Base-by-base conservation (phyloP, 2,329 filamentous ascomycete species). In the Xylariales sp. region DNA sequence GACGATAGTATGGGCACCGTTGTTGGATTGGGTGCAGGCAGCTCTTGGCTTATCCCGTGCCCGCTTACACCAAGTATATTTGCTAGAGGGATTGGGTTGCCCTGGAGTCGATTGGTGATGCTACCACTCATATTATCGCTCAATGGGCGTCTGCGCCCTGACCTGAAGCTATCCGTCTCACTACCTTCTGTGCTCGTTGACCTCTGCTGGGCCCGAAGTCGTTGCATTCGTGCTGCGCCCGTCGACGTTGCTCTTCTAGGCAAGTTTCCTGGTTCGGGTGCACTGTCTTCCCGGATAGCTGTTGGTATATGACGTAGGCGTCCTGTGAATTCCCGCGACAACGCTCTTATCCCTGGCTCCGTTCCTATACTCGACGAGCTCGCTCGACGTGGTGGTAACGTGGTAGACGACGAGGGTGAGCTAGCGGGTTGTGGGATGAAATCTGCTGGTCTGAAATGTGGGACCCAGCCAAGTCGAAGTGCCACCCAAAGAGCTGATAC, bases 401-500 rank as follows among this genome's bases (percentile, higher is more conserved):
- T 4, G 16, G 27, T 15, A 11, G 21, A 11, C 8, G 33, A 18
- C 10, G 21, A 31, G 11, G 20, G 22, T n/a, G 29, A 19, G n/a
- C 21, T 25, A 18, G 34, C 24, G n/a, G 43, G 18, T 4, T 50
- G 37, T 0, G 51, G 45, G 18, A 52, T 48, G 10, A 56, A 45
- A 34, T 58, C 48, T 31, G 48, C 47, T 44, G 63, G 48, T 47
- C 56, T 61, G 40, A 60, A 64, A 24, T 63, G 63, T 15, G 63
- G 57, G 8, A 58, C 62, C 57, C 64, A 70, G 7, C 70, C 69
- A 44, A 68, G 61, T 8, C 66, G 65, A 15, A 77, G 58, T 4
- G 69, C 63, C 6, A 78, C 65, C 72, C 72, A 78, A 32, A 75
- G 58, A 3, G 69, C 69, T 3, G 73, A 76, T 18, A 75, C 63